A percentile compares a stretch with the other conserved stretches of the same genome.
Evolutionary conservation across 2,329 filamentous ascomycete genomes (phyloP).

Genomic region (Diaporthe caulivora): DNA sequence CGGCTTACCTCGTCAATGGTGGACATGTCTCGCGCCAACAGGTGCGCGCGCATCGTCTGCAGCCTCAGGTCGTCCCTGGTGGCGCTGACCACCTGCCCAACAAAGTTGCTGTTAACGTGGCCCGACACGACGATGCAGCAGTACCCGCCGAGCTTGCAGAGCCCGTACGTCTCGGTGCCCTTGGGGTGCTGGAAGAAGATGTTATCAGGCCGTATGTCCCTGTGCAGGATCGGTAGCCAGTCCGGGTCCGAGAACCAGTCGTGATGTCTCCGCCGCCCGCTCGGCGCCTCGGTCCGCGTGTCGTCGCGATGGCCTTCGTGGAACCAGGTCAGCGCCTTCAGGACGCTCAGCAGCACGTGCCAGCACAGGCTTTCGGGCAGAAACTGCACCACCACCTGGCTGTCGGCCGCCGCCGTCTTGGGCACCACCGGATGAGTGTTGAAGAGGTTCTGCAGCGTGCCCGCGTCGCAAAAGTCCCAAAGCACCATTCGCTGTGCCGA

Average conservation of each 20-base stretch:
- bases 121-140: constrained; percentile 55
- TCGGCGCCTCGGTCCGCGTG: constrained; percentile 8
- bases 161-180: constrained; percentile 63
- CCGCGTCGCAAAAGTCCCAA: constrained; percentile 67
- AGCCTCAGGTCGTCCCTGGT: constrained; percentile 37
- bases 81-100: constrained; percentile 43
- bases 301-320: constrained; percentile 59
- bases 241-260: constrained; percentile 33
- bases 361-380: constrained; percentile 67
- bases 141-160: constrained; percentile 67
- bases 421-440: constrained; percentile 43
- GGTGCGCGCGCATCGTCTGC: constrained; percentile 41
- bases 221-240: constrained; percentile 66
- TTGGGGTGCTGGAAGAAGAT: constrained; percentile 64
- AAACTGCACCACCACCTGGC: constrained; percentile 47
- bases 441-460: constrained; percentile 58
- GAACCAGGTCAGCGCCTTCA: constrained; percentile 64
- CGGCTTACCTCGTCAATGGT: constrained; percentile 24
- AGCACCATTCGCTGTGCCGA: constrained; percentile 51
- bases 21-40: constrained; percentile 38
- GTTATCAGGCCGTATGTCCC: constrained; percentile 59
- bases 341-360: constrained; percentile 64
- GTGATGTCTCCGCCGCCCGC: not conserved
- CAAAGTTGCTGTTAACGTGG: constrained; percentile 44
- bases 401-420: constrained; percentile 17